Base-by-base conservation (phyloP, 495 filamentous ascomycete species). In the Aspergillus panamensis region DNA sequence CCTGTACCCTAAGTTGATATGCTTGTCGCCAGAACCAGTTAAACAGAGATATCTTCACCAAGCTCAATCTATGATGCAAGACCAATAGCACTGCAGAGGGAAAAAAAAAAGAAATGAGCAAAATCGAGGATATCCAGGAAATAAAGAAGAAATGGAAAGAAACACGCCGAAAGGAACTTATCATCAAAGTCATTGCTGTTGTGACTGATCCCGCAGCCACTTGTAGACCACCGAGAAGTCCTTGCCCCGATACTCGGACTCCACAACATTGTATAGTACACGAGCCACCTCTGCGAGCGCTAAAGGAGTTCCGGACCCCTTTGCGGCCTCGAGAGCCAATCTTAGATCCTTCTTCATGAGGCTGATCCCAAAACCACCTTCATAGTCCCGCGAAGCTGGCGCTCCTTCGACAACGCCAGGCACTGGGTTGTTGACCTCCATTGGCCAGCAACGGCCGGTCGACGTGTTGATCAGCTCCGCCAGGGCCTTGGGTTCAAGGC, bases 381-480 rank as follows among this genome's bases (percentile, higher is more conserved):
- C 73, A 60, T 95, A 97, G 8, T 84, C 90, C 19, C 84, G 81
- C 39, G 77, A 80, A 0, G 92, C 87, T 2, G 91, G 89, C 1
- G 90, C 81, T 7, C 79, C 80, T 40, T 86, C 82, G 8, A 90
- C 78, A 0, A 93, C 90, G n/a, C 89, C 91, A 40, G 90, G 88
- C 9, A 96, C 89, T 1, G 92, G 92, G 65, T 97, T 97, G 68
- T 97, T 97, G 45, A 92, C 72, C 68, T 96, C 92, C 57, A 85
- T 91, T 8, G 91, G 89, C 92, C 92, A 97, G 78, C 90, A 96
- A 51, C 81, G 84, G 35, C 92, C 92, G 1, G 90, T 95, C 48
- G 87, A 90, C 17, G 86, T 82, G 67, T 94, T 96, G 70, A 96
- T 88, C 71, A 97, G 78, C 39, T 84, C 81, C 1, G 88, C 89